phyloP scores from a whole-genome alignment of 495 filamentous ascomycete species.

The Penicillium alfredii region DNA sequence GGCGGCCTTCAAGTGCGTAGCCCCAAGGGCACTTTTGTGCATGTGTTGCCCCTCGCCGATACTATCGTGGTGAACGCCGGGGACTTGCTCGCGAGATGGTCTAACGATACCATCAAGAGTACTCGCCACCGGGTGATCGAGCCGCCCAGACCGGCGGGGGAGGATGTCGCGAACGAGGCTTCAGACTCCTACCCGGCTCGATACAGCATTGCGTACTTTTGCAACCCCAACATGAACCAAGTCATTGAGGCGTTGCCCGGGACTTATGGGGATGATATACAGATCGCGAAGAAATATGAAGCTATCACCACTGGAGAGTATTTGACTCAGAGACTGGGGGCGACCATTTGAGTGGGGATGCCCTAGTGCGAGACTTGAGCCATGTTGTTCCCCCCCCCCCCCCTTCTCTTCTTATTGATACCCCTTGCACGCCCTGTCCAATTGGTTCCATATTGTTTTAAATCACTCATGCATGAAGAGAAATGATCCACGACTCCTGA shows the following conservation, averaged over 20 bases:
- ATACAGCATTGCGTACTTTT: constrained; percentile 70
- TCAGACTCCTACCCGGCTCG: constrained; percentile 37
- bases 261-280: constrained; percentile 60
- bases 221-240: constrained; percentile 78
- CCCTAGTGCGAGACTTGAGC: too few relatives aligned
- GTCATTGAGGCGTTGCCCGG: constrained; percentile 83
- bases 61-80: constrained; percentile 91
- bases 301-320: constrained; percentile 78
- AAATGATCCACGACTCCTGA: too few relatives aligned
- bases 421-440: too few relatives aligned
- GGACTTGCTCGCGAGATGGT: constrained; percentile 83
- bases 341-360: constrained; percentile 51
- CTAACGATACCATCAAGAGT: constrained; percentile 81
- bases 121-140: constrained; percentile 89
- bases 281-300: constrained; percentile 67
- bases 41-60: constrained; percentile 74
- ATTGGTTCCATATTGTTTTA: too few relatives aligned
- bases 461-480: too few relatives aligned
- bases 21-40: constrained; percentile 70
- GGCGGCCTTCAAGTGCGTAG: constrained; percentile 82
- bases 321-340: constrained; percentile 68
- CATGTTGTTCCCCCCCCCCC: not conserved
- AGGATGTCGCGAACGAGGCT: constrained; percentile 9
- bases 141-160: constrained; percentile 46
- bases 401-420: constrained; percentile 1